Evolutionary conservation across 2,329 filamentous ascomycete genomes (phyloP).

Genomic region (Hypomyces rosellus): DNA sequence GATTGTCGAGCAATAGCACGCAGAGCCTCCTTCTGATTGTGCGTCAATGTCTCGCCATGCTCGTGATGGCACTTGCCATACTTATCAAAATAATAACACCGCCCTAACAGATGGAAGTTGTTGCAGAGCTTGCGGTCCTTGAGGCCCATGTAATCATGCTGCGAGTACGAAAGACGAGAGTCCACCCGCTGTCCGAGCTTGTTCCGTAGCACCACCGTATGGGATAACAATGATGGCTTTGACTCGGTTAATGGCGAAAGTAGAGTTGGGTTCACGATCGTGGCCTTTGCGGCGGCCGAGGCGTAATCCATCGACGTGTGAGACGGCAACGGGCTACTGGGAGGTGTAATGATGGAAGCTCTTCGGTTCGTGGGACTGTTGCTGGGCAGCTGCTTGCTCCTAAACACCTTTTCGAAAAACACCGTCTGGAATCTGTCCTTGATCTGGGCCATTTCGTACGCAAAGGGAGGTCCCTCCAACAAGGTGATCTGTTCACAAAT

Average conservation of each 20-base stretch:
- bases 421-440: slow-evolving; percentile 20
- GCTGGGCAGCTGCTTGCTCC: slow-evolving; percentile 19
- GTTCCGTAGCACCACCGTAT: slow-evolving; percentile 15
- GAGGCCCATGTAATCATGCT: slow-evolving; percentile 17
- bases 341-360: slow-evolving; percentile 15
- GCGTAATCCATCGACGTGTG: slow-evolving; percentile 14
- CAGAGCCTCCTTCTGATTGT: slow-evolving; percentile 20
- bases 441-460: slow-evolving; percentile 27
- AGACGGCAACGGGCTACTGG: slow-evolving; percentile 11
- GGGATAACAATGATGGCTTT: neutral
- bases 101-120: slow-evolving; percentile 24
- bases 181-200: slow-evolving; percentile 25
- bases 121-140: slow-evolving; percentile 29
- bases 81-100: slow-evolving; percentile 11
- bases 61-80: slow-evolving; percentile 19
- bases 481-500: slow-evolving; percentile 28
- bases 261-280: neutral
- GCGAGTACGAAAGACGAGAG: slow-evolving; percentile 14
- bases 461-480: slow-evolving; percentile 33
- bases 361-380: slow-evolving; percentile 11
- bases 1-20: slow-evolving; percentile 24
- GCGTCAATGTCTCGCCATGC: slow-evolving; percentile 19
- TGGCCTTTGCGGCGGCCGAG: slow-evolving; percentile 10
- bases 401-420: slow-evolving; percentile 20
- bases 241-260: neutral